These are phyloP conservation scores for Pugionium cornutum DNA, from an alignment of 345 rosid species.

Conservation along the genomic window DNA sequence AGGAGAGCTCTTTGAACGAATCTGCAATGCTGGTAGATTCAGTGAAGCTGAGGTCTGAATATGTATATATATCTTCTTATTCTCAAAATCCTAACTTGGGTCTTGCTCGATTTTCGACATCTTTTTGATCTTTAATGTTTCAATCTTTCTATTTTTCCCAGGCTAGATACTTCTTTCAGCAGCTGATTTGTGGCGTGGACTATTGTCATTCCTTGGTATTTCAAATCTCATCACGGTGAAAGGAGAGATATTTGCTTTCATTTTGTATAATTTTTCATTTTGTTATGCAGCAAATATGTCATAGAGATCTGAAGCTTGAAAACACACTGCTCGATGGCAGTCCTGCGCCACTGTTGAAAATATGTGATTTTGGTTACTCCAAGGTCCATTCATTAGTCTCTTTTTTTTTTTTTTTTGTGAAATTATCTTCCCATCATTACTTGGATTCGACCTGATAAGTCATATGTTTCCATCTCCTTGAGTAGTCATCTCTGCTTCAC, in stretches of 20 bases:
- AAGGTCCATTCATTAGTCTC: conserved; percentile 50
- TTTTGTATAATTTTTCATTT: conserved; percentile 12
- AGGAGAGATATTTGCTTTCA: background rate
- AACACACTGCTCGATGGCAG: conserved; percentile 89
- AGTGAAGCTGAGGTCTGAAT: conserved; percentile 80
- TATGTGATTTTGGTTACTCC: conserved; percentile 94
- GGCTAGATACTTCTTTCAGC: conserved; percentile 97
- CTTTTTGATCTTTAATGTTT: conserved; percentile 10
- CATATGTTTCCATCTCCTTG: conserved; percentile 18
- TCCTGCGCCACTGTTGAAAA: conserved; percentile 87
- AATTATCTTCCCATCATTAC: conserved; percentile 7
- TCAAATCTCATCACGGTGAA: conserved; percentile 3
- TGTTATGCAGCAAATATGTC: conserved; percentile 82
- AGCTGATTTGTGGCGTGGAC: conserved; percentile 78
- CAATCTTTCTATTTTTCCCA: conserved; percentile 33
- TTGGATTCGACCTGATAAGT: conserved; percentile 14
- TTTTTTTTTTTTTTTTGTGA: background rate
- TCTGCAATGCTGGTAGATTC: conserved; percentile 89
- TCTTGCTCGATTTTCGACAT: conserved; percentile 8
- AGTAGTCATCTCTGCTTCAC: conserved; percentile 80
- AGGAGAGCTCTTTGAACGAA: conserved; percentile 88
- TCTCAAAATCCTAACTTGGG: conserved; percentile 6
- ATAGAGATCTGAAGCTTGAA: conserved; percentile 91
- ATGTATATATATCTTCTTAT: background rate
- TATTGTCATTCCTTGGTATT: conserved; percentile 81